A percentile compares a stretch with the other conserved stretches of the same genome.
Evolutionary conservation across 441 rosid species (phyloP).

Genomic region (Brassica balearica): DNA sequence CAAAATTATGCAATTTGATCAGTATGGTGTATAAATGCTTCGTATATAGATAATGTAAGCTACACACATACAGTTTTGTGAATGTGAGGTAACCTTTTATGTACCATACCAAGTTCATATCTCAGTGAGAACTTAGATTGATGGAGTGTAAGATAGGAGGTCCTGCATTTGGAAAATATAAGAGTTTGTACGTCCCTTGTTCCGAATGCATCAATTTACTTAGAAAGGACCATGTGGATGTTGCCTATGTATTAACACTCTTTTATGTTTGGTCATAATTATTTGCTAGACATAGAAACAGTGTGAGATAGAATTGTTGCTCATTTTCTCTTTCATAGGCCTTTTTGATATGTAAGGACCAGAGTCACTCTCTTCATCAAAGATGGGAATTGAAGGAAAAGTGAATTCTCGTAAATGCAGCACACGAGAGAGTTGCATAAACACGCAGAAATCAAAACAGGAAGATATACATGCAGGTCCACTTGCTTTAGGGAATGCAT

Average conservation of each 20-base stretch:
- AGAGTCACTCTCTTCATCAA: conserved; percentile 62
- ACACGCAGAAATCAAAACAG: conserved; percentile 43
- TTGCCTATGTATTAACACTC: conserved; percentile 1
- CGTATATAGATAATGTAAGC: conserved; percentile 6
- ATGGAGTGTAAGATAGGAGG: not conserved
- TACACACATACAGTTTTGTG: conserved; percentile 14
- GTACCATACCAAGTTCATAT: conserved; percentile 12
- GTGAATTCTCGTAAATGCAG: conserved; percentile 34
- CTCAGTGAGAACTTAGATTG: not conserved
- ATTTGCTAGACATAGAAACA: conserved; percentile 64
- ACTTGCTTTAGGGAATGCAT: conserved; percentile 46
- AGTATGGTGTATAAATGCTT: no score
- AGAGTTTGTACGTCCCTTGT: not conserved
- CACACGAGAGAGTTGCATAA: conserved; percentile 48
- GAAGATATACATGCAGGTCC: conserved; percentile 46
- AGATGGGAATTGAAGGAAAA: conserved; percentile 43
- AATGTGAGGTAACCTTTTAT: conserved; percentile 12
- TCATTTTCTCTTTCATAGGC: conserved; percentile 87
- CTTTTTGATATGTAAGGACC: conserved; percentile 58
- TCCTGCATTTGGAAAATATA: not conserved
- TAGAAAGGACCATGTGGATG: not conserved
- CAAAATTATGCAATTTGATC: conserved; percentile 16
- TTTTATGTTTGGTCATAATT: conserved; percentile 19
- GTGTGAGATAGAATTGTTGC: conserved; percentile 92
- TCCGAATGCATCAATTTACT: not conserved